Evolutionary conservation across 441 rosid genomes (phyloP).

Genomic region (Syzygium malaccense): DNA sequence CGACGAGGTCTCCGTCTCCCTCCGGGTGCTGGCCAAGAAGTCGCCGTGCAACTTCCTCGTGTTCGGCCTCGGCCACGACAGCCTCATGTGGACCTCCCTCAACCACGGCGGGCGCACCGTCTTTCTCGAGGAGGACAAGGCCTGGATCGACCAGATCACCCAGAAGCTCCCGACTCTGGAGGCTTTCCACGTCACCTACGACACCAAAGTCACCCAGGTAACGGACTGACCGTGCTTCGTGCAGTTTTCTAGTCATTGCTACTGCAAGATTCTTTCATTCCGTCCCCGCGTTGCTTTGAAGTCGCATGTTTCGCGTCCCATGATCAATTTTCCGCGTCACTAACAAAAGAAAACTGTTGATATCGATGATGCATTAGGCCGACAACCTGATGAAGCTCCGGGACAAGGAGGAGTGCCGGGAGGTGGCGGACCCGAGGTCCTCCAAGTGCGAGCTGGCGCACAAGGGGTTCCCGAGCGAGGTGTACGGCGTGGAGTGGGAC

Average conservation of each 20-base stretch:
- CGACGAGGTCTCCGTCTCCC: slow-evolving; percentile 51
- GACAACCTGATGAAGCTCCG: slow-evolving; percentile 28
- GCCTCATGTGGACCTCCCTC: slow-evolving; percentile 17
- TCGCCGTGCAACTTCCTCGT: slow-evolving; percentile 55
- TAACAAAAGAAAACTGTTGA: not conserved
- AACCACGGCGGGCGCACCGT: slow-evolving; percentile 16
- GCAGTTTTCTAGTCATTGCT: not conserved
- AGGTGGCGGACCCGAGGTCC: slow-evolving; percentile 43
- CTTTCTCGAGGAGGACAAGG: slow-evolving; percentile 11
- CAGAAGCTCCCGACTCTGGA: slow-evolving; percentile 3
- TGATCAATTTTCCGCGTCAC: not conserved
- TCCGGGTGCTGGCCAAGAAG: slow-evolving; percentile 38
- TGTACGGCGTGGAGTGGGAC: slow-evolving; percentile 62
- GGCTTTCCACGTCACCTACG: slow-evolving; percentile 8
- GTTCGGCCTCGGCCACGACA: slow-evolving; percentile 16
- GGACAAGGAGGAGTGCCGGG: slow-evolving; percentile 31
- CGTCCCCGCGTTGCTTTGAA: not conserved
- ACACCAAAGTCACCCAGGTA: slow-evolving; percentile 14
- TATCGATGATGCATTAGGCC: slow-evolving; percentile 19
- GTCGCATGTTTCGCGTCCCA: not conserved
- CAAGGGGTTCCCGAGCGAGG: slow-evolving; percentile 51
- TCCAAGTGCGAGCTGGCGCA: slow-evolving; percentile 47
- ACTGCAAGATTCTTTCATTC: not conserved
- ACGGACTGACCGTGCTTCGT: not conserved
- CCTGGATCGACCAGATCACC: slow-evolving; percentile 17